Conservation (phyloP, 2,329 filamentous ascomycete genomes). For the Trichoderma sp. region DNA sequence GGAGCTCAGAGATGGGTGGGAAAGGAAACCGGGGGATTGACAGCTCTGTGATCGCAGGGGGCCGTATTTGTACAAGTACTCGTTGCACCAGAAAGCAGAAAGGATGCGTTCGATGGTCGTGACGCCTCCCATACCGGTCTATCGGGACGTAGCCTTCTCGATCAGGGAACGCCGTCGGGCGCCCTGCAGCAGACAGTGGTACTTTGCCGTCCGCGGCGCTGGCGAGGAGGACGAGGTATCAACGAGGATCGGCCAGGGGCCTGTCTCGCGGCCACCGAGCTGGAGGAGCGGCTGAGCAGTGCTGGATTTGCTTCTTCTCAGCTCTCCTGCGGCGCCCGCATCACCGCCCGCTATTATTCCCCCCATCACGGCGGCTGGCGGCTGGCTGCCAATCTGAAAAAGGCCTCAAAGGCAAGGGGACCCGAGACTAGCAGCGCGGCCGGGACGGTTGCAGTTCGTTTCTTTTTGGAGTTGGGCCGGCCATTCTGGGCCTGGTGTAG, state of each 20-base stretch:
- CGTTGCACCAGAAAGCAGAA: neutral
- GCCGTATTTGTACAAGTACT: constrained; percentile 22
- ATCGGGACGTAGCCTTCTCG: constrained; percentile 21
- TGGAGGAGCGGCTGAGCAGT: neutral
- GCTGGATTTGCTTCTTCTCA: neutral
- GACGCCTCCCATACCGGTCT: neutral
- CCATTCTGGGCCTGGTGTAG: neutral
- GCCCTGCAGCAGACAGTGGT: neutral
- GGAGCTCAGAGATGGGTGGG: constrained; percentile 22
- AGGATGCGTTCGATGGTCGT: constrained; percentile 8
- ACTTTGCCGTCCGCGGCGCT: neutral
- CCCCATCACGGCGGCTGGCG: neutral
- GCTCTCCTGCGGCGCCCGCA: neutral
- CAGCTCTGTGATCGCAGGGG: constrained; percentile 18
- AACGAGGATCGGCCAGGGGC: neutral
- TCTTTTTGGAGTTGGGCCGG: neutral
- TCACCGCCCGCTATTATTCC: neutral
- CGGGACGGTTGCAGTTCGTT: constrained; percentile 12
- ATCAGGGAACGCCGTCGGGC: constrained; percentile 13
- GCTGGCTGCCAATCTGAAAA: constrained; percentile 10
- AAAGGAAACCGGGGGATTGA: constrained; percentile 27
- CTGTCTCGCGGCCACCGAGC: neutral
- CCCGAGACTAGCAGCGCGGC: constrained; percentile 8
- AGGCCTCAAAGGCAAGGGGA: constrained; percentile 18
- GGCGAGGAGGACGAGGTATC: neutral